phyloP scores from a whole-genome alignment of 2,329 filamentous ascomycete genomes.

The Juglanconis sp. region DNA sequence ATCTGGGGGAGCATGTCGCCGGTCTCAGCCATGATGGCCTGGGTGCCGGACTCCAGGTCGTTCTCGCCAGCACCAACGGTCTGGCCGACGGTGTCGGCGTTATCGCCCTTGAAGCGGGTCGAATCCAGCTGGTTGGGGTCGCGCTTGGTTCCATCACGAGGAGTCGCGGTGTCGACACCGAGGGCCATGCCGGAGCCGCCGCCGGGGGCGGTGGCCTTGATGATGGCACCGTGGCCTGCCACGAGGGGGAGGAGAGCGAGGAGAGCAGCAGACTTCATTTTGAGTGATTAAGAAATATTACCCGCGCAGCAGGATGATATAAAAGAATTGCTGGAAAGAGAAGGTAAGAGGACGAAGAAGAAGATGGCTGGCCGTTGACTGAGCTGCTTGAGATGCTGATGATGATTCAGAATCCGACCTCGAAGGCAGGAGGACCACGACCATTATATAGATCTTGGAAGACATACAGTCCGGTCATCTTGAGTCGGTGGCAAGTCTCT shows the following conservation, averaged over 20 bases:
- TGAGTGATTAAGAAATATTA: slow-evolving; percentile 3
- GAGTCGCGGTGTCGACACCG: slow-evolving; percentile 51
- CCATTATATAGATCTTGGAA: slow-evolving; percentile 9
- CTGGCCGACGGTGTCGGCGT: slow-evolving; percentile 34
- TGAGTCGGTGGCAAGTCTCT: neutral
- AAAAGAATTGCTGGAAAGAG: neutral
- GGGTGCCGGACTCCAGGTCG: slow-evolving; percentile 53
- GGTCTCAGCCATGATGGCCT: slow-evolving; percentile 54
- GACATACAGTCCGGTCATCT: neutral
- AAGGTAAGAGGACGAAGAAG: neutral
- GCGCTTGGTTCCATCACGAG: slow-evolving; percentile 58
- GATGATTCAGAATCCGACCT: neutral
- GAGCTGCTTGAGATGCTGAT: slow-evolving; percentile 1
- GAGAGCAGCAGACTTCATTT: slow-evolving; percentile 19
- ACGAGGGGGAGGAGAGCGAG: slow-evolving; percentile 50
- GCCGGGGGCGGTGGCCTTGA: slow-evolving; percentile 52
- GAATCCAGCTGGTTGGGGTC: slow-evolving; percentile 62
- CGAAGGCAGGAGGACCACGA: neutral
- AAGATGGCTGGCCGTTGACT: neutral
- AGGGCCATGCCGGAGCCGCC: slow-evolving; percentile 54
- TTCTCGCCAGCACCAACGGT: slow-evolving; percentile 52
- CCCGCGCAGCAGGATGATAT: slow-evolving; percentile 7
- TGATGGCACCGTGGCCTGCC: slow-evolving; percentile 60
- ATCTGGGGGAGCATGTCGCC: slow-evolving; percentile 58
- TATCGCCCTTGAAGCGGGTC: slow-evolving; percentile 51